Conservation (phyloP, 352 stramenopile species). For the Globisporangium paddicum region DNA sequence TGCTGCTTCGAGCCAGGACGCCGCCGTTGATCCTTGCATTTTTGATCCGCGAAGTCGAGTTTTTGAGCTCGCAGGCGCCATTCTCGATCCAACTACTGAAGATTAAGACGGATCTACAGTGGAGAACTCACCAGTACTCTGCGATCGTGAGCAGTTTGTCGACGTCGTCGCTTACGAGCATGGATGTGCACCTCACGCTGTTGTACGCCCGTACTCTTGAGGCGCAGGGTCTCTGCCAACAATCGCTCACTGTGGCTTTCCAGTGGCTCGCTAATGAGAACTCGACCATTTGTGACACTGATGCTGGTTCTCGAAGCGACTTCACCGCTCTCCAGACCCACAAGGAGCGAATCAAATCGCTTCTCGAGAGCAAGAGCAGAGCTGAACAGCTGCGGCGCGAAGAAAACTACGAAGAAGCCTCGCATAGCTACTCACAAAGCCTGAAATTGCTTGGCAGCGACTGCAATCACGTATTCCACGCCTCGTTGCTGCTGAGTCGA, state of each 20-base stretch:
- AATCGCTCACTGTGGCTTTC: conserved; percentile 13
- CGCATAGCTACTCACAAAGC: conserved; percentile 17
- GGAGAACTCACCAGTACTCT: conserved; percentile 17
- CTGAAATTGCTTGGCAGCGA: conserved; percentile 14
- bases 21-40: conserved; percentile 19
- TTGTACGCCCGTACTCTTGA: conserved; percentile 21
- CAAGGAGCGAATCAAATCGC: conserved; percentile 1
- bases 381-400: conserved; percentile 16
- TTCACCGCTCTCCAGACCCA: conserved; percentile 11
- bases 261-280: background rate
- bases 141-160: conserved; percentile 17
- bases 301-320: background rate
- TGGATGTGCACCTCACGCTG: conserved; percentile 20
- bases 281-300: background rate
- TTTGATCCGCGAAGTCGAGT: conserved; percentile 18
- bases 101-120: conserved; percentile 14
- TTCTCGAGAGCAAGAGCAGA: conserved; percentile 16
- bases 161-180: conserved; percentile 9
- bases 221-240: conserved; percentile 13
- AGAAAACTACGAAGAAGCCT: conserved; percentile 15
- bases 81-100: conserved; percentile 19
- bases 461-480: conserved; percentile 11
- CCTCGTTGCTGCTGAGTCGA: conserved; percentile 18
- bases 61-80: conserved; percentile 16
- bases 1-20: conserved; percentile 16